These are phyloP conservation scores for Fusarium nygamai DNA, from an alignment of 2,329 filamentous ascomycete species.

Conservation along the genomic window DNA sequence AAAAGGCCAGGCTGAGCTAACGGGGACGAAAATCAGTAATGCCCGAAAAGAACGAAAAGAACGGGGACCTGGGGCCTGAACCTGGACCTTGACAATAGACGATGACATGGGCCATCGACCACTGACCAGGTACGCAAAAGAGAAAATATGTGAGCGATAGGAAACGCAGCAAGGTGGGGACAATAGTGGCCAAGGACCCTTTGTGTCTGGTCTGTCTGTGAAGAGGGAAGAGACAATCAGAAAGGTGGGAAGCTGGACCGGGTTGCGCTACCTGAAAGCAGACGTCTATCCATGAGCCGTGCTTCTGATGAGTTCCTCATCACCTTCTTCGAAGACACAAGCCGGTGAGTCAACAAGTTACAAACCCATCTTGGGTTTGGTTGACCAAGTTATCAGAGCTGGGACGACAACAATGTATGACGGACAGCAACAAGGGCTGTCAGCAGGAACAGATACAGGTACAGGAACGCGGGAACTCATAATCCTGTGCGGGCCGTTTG, in stretches of 20 bases:
- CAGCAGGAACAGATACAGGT: conserved; percentile 14
- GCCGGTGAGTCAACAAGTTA: neutral
- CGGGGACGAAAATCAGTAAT: conserved; percentile 2
- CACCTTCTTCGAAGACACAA: neutral
- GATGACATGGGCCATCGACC: conserved; percentile 8
- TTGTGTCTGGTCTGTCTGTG: conserved; percentile 18
- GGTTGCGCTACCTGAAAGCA: neutral
- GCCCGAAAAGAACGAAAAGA: conserved; percentile 8
- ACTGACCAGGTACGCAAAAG: conserved; percentile 3
- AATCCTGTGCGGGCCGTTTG: conserved; percentile 39
- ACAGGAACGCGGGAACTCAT: conserved; percentile 28
- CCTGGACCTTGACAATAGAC: conserved; percentile 11
- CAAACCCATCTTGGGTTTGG: neutral
- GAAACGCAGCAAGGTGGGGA: conserved; percentile 34
- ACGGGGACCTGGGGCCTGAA: conserved; percentile 5
- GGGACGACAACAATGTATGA: neutral
- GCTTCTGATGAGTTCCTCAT: neutral
- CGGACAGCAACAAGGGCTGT: conserved; percentile 14
- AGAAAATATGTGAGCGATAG: conserved; percentile 24
- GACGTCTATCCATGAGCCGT: neutral
- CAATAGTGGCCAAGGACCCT: conserved; percentile 25
- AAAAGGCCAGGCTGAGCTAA: conserved; percentile 27
- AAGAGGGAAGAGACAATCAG: conserved; percentile 12
- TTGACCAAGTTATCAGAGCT: neutral
- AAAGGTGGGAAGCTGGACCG: conserved; percentile 22